Percentiles rank a stretch among this genome's conserved stretches.
phyloP scores from a whole-genome alignment of 2,329 filamentous ascomycete genomes.

The Anthostomella pinea region DNA sequence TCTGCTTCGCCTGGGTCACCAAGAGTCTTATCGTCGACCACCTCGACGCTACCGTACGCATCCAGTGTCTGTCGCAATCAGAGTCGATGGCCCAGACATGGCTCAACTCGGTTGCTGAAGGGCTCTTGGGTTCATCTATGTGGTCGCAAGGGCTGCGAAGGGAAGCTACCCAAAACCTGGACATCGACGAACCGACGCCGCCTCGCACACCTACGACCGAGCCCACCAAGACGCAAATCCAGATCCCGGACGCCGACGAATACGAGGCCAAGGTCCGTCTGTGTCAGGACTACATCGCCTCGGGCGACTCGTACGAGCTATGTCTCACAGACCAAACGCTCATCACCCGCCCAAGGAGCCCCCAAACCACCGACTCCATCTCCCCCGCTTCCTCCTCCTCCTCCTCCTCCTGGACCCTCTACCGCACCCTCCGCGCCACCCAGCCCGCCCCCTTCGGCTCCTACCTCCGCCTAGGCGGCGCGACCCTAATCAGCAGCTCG shows the following conservation, averaged over 20 bases:
- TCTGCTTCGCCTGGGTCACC: conserved; percentile 74
- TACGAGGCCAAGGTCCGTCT: conserved; percentile 66
- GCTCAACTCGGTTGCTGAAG: conserved; percentile 40
- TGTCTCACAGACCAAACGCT: conserved; percentile 76
- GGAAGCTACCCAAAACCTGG: conserved; percentile 16
- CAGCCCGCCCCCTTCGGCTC: conserved; percentile 86
- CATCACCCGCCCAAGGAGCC: conserved; percentile 45
- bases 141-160: conserved; percentile 32
- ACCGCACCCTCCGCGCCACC: conserved; percentile 63
- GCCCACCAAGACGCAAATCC: conserved; percentile 28
- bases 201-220: conserved; percentile 26
- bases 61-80: conserved; percentile 62
- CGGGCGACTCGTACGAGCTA: conserved; percentile 81
- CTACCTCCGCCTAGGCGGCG: conserved; percentile 67
- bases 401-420: conserved; percentile 65
- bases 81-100: conserved; percentile 38
- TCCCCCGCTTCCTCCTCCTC: conserved; percentile 47
- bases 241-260: conserved; percentile 39
- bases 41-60: conserved; percentile 53
- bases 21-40: conserved; percentile 79
- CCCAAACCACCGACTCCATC: conserved; percentile 17
- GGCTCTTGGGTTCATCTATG: conserved; percentile 31
- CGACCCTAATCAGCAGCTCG: conserved; percentile 76
- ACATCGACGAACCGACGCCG: conserved; percentile 23
- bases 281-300: conserved; percentile 70